Conservation (phyloP, 1,284 basidiomycete species). For the Cutaneotrichosporon spelunceum region DNA sequence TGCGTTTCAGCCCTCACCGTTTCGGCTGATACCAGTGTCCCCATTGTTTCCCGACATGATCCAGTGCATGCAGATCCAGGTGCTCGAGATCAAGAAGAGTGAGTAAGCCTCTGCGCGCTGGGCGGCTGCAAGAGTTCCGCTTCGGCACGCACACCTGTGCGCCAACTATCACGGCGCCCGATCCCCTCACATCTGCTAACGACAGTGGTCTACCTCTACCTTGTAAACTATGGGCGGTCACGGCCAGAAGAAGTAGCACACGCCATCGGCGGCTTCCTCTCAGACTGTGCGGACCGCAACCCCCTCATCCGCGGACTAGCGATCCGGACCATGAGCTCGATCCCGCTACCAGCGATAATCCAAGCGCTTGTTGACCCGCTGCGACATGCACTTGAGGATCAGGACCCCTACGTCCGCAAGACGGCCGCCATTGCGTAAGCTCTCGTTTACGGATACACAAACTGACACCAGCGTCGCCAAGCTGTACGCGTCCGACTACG, state of each 20-base stretch:
- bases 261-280: slow-evolving; percentile 94
- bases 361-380: slow-evolving; percentile 93
- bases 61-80: slow-evolving; percentile 75
- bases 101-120: slow-evolving; percentile 37
- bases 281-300: slow-evolving; percentile 90
- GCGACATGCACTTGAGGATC: slow-evolving; percentile 85
- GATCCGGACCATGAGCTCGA: slow-evolving; percentile 95
- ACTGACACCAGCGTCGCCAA: slow-evolving; percentile 68
- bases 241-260: slow-evolving; percentile 94
- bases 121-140: no score
- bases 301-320: slow-evolving; percentile 92
- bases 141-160: no score
- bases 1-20: slow-evolving; percentile 56
- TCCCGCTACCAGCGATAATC: slow-evolving; percentile 95
- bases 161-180: no score
- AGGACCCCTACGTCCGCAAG: slow-evolving; percentile 96
- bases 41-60: slow-evolving; percentile 94
- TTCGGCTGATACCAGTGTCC: slow-evolving; percentile 67
- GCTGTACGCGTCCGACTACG: slow-evolving; percentile 90
- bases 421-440: slow-evolving; percentile 76
- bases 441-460: background rate
- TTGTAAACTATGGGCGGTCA: slow-evolving; percentile 97
- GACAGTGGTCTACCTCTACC: slow-evolving; percentile 91
- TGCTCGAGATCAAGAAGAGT: slow-evolving; percentile 99
- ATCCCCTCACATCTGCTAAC: background rate